phyloP scores from a whole-genome alignment of 306 rosid genomes.

The Quercus variabilis region DNA sequence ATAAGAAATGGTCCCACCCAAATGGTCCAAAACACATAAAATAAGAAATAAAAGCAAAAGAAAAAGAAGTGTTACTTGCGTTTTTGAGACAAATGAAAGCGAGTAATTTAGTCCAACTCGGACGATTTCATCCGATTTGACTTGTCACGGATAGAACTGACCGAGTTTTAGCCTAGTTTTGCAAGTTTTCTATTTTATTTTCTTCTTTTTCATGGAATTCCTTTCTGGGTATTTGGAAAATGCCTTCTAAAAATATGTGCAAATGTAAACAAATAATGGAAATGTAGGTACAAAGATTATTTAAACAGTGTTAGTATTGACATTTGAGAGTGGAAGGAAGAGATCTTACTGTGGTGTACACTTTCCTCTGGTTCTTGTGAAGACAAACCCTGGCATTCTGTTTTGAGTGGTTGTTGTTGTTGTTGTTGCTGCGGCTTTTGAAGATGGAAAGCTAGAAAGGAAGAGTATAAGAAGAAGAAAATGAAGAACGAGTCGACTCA shows the following conservation, averaged over 20 bases:
- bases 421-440: conserved; percentile 7
- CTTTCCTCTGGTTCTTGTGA: conserved; percentile 56
- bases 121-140: background rate
- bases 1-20: no score
- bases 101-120: background rate
- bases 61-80: no score
- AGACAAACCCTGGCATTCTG: conserved; percentile 59
- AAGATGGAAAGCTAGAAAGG: conserved; percentile 2
- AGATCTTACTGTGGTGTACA: conserved; percentile 68
- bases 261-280: no score
- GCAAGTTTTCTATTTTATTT: no score
- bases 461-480: conserved; percentile 17
- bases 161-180: background rate
- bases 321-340: no score
- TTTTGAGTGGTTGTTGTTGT: background rate
- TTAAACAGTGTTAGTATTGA: no score
- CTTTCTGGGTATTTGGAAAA: no score
- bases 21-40: no score
- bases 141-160: background rate
- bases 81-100: background rate
- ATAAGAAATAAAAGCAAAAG: no score
- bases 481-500: background rate
- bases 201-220: no score
- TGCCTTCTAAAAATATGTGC: no score
- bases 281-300: no score